phyloP scores from a whole-genome alignment of 345 rosid genomes.

The Lumnitzera racemosa region DNA sequence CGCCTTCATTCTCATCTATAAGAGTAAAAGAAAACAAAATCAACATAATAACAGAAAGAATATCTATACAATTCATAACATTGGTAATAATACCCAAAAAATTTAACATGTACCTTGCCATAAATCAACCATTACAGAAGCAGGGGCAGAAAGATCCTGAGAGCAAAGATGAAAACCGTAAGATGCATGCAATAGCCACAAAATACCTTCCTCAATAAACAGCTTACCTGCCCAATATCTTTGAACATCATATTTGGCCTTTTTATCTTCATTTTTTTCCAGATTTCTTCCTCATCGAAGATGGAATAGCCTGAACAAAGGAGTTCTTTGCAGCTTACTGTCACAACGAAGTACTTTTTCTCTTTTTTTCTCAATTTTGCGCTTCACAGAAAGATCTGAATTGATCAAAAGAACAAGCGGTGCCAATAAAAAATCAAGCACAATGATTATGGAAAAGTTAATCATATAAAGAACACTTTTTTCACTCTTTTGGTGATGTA shows the following conservation, averaged over 20 bases:
- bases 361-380: constrained; percentile 77
- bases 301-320: constrained; percentile 56
- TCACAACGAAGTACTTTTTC: constrained; percentile 64
- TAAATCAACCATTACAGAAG: constrained; percentile 48
- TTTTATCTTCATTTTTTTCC: constrained; percentile 20
- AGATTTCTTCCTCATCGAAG: constrained; percentile 44
- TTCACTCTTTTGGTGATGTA: background rate
- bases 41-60: constrained; percentile 1
- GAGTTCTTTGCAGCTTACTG: constrained; percentile 65
- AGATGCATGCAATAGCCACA: background rate
- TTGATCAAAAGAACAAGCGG: too few species aligned
- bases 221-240: constrained; percentile 38
- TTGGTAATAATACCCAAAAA: background rate
- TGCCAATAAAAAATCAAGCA: background rate
- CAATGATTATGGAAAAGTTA: background rate
- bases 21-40: background rate
- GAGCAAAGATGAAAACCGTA: constrained; percentile 7
- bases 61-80: background rate
- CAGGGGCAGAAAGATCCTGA: constrained; percentile 31
- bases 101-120: constrained; percentile 52
- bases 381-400: constrained; percentile 63
- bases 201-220: background rate
- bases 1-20: constrained; percentile 38
- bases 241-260: constrained; percentile 16
- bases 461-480: background rate